phyloP scores from a whole-genome alignment of 352 stramenopile genomes.

The Globisporangium viniferum region DNA sequence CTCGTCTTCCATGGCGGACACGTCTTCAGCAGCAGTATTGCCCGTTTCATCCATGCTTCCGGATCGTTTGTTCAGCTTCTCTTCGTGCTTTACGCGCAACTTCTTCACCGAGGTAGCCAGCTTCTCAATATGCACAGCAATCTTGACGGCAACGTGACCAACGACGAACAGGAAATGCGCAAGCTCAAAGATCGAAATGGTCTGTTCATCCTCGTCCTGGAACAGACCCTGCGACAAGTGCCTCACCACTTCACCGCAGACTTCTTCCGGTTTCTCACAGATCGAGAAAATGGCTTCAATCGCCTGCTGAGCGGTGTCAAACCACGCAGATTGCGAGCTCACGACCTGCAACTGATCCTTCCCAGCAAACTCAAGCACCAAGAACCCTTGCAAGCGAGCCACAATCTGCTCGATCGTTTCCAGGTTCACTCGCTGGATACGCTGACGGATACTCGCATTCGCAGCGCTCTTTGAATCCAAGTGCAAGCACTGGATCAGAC shows the following conservation, averaged over 20 bases:
- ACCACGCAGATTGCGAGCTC: constrained; percentile 80
- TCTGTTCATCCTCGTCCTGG: constrained; percentile 49
- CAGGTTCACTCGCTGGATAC: constrained; percentile 72
- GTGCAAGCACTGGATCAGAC: constrained; percentile 61
- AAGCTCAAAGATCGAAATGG: constrained; percentile 70
- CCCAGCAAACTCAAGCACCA: constrained; percentile 83
- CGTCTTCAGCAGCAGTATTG: constrained; percentile 39
- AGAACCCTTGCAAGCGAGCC: constrained; percentile 80
- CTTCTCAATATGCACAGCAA: constrained; percentile 93
- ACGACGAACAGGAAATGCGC: constrained; percentile 95
- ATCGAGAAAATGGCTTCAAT: constrained; percentile 93
- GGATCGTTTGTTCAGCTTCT: constrained; percentile 40
- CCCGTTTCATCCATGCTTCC: constrained; percentile 19
- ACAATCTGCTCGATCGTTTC: constrained; percentile 89
- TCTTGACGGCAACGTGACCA: constrained; percentile 93
- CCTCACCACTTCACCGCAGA: constrained; percentile 70
- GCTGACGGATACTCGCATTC: constrained; percentile 40
- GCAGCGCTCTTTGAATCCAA: constrained; percentile 37
- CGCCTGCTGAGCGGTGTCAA: constrained; percentile 88
- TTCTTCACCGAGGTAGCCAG: constrained; percentile 85
- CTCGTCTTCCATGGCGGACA: constrained; percentile 91
- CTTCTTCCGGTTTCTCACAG: constrained; percentile 86
- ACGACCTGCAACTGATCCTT: constrained; percentile 48
- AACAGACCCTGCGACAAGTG: constrained; percentile 63
- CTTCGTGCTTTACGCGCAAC: constrained; percentile 80